Evolutionary conservation across 164 flowering plant genomes (phyloP).

Genomic region (Hamamelis virginiana): DNA sequence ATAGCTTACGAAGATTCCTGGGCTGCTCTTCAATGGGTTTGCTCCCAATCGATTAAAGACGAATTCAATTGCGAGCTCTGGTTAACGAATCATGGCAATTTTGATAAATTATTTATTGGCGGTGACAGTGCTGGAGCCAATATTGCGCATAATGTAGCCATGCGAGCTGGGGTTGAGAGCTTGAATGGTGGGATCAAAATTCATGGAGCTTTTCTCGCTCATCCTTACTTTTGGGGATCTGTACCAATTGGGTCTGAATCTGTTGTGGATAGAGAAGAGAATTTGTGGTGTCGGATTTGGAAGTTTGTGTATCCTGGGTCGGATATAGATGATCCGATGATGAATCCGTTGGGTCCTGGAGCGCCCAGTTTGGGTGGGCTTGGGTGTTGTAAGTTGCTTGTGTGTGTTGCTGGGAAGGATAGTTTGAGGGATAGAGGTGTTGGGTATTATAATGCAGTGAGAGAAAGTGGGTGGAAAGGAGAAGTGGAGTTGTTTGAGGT

Average conservation of each 20-base stretch:
- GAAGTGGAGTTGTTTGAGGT: slow-evolving; percentile 38
- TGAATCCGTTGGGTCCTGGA: slow-evolving; percentile 2
- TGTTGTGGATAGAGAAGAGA: background rate
- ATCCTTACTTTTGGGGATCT: background rate
- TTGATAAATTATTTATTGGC: slow-evolving; percentile 37
- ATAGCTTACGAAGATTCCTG: too few relatives aligned
- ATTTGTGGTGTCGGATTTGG: slow-evolving; percentile 4
- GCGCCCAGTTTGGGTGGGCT: slow-evolving; percentile 12
- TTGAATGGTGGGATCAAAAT: slow-evolving; percentile 21
- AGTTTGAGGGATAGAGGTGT: slow-evolving; percentile 10
- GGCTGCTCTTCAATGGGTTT: too few relatives aligned
- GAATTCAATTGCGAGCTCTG: slow-evolving; percentile 33
- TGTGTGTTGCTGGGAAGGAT: too few relatives aligned
- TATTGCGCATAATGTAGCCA: slow-evolving; percentile 36
- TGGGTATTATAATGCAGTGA: slow-evolving; percentile 2
- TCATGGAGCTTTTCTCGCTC: slow-evolving; percentile 10
- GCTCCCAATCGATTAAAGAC: slow-evolving; percentile 19
- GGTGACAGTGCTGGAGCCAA: slow-evolving; percentile 75
- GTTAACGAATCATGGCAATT: slow-evolving; percentile 42
- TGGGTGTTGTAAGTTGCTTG: slow-evolving; percentile 13
- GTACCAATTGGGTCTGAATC: background rate
- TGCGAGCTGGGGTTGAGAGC: slow-evolving; percentile 20
- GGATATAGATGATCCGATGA: slow-evolving; percentile 11
- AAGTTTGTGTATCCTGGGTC: background rate
- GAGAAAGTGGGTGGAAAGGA: slow-evolving; percentile 20